Evolutionary conservation across 768 basidiomycete genomes (phyloP).

Genomic region (Suillus tomentosus): DNA sequence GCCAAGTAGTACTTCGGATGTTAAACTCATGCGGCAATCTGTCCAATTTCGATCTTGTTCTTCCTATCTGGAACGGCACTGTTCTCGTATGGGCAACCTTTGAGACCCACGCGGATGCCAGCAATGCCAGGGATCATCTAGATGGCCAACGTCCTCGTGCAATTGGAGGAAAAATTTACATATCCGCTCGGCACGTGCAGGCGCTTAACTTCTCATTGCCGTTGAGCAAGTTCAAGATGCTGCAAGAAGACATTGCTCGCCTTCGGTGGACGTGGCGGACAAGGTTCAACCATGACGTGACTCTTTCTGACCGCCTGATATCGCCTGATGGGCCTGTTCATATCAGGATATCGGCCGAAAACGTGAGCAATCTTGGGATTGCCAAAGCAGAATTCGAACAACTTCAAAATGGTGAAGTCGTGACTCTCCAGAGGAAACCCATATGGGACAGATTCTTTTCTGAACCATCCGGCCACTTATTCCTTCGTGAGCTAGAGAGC

Average conservation of each 20-base stretch:
- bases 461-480: slow-evolving; percentile 41
- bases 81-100: slow-evolving; percentile 61
- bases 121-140: slow-evolving; percentile 48
- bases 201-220: slow-evolving; percentile 50
- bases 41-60: slow-evolving; percentile 45
- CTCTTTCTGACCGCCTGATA: slow-evolving; percentile 19
- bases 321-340: slow-evolving; percentile 24
- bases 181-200: slow-evolving; percentile 57
- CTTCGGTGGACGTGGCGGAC: slow-evolving; percentile 42
- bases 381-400: slow-evolving; percentile 64
- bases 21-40: slow-evolving; percentile 42
- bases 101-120: slow-evolving; percentile 51
- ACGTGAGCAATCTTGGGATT: slow-evolving; percentile 48
- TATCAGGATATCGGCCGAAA: slow-evolving; percentile 54
- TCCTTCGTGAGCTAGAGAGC: slow-evolving; percentile 46
- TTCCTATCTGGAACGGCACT: slow-evolving; percentile 52
- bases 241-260: slow-evolving; percentile 46
- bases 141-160: slow-evolving; percentile 47
- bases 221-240: slow-evolving; percentile 36
- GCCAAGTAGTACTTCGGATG: slow-evolving; percentile 37
- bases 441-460: slow-evolving; percentile 71
- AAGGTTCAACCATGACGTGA: slow-evolving; percentile 32
- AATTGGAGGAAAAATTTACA: slow-evolving; percentile 42
- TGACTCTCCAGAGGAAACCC: slow-evolving; percentile 50
- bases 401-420: slow-evolving; percentile 61